These are phyloP conservation scores for Dorcoceras hygrometricum DNA, from an alignment of 257 asterid species.

Conservation along the genomic window DNA sequence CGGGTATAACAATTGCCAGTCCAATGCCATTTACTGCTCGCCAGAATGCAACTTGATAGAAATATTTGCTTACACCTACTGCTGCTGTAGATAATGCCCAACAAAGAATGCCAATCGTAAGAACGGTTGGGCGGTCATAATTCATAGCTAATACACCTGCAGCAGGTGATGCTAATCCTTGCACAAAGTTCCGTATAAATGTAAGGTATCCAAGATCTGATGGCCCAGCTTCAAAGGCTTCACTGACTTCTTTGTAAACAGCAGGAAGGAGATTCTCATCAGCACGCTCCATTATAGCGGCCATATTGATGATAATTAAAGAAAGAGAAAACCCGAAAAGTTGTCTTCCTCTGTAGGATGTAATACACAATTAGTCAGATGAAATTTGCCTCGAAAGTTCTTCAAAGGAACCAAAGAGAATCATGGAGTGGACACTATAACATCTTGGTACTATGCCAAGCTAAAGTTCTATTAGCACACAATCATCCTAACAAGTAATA, in stretches of 20 bases:
- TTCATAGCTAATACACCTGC: constrained; percentile 85
- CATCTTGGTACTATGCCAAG: constrained; percentile 4
- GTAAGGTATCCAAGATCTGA: constrained; percentile 97
- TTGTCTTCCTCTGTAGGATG: constrained; percentile 51
- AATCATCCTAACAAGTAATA: not conserved
- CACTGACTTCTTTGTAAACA: constrained; percentile 98
- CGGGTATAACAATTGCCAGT: constrained; percentile 91
- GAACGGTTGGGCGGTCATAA: constrained; percentile 90
- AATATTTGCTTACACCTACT: constrained; percentile 80
- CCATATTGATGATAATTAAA: constrained; percentile 85
- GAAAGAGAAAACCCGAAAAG: constrained; percentile 82
- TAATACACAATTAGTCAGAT: constrained; percentile 15
- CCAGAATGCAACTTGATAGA: constrained; percentile 84
- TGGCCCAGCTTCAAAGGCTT: constrained; percentile 87
- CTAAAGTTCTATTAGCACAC: no score
- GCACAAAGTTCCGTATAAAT: constrained; percentile 71
- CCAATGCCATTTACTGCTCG: constrained; percentile 90
- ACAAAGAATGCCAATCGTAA: constrained; percentile 80
- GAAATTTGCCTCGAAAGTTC: not conserved
- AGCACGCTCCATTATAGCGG: constrained; percentile 99
- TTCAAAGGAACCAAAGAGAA: constrained; percentile 18
- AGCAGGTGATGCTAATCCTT: constrained; percentile 87
- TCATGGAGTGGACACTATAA: constrained; percentile 3
- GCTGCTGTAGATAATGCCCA: constrained; percentile 98
- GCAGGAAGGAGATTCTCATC: constrained; percentile 98